Base-by-base conservation (phyloP, 768 basidiomycete genomes). In the Tylopilus plumbeoviolaceoides region DNA sequence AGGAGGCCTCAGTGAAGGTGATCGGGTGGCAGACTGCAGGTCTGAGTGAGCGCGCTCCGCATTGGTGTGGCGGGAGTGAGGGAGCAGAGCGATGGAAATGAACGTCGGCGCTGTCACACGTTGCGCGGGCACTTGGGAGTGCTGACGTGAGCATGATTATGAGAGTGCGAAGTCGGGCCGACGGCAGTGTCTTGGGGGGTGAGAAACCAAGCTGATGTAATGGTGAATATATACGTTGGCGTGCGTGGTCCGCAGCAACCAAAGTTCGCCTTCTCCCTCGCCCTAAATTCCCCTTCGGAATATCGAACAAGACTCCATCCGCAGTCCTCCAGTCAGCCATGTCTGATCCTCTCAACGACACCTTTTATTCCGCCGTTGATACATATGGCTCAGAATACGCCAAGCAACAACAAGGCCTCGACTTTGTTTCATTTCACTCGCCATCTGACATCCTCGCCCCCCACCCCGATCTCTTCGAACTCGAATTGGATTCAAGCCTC, bases 391-490 rank as follows among this genome's bases (percentile, higher is more conserved):
- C 69, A 35, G 69, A 70, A 55, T 71, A 68, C 69, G 58, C 65
- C 59, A 72, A 72, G 68, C 70, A 70, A 44, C 66, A 59, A 58
- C 69, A 78, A 64, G 73, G 73, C 71, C 74, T 81, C 68, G 81
- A 82, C 70, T 85, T 85, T 75, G 77, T 81, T 72, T 84, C 83
- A 67, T 84, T 85, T 72, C 80, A 82, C 63, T 76, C 80, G 57
- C 78, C 82, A 59, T 74, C 80, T 54, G 87, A 89, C 72, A 79
- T 87, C 71, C 76, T 83, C 62, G 87, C 85, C 48, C 87, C 89
- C 41, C 81, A 86, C 64, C 85, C 87, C 56, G 89, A 91, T 76
- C 77, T 83, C 58, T 91, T 92, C 73, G 90, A 91, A 67, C 79
- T 80, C 47, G 90, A 92, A 72, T 79, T 92, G 63, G 89, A 90